Conservation (phyloP, 2,329 filamentous ascomycete species). For the Tolypocladium ophioglossoides region DNA sequence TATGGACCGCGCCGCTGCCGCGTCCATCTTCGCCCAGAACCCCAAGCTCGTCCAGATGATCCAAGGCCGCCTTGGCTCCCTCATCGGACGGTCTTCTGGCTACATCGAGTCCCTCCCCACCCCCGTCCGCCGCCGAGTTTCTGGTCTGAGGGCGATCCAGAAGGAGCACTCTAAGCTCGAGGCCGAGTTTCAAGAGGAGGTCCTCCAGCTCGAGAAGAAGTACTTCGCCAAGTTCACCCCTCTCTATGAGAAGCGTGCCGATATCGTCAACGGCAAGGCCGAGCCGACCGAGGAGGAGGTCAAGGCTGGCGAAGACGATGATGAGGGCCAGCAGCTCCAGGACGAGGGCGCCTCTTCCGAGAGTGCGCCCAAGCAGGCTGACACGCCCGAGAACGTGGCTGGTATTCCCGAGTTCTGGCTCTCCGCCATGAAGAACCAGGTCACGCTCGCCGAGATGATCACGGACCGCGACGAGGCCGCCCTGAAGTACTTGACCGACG, state of each 20-base stretch:
- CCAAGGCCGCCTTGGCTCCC: conserved; percentile 85
- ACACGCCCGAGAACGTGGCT: conserved; percentile 45
- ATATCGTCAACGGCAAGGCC: conserved; percentile 76
- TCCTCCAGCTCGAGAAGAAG: conserved; percentile 97
- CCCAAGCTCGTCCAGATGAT: conserved; percentile 94
- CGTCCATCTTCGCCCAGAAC: conserved; percentile 91
- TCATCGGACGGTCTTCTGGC: conserved; percentile 90
- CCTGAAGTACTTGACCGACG: conserved; percentile 79
- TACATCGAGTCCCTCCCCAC: conserved; percentile 94
- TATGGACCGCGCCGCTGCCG: conserved; percentile 74
- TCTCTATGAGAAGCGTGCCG: conserved; percentile 87
- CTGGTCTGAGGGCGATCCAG: conserved; percentile 94
- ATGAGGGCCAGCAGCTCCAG: conserved; percentile 63
- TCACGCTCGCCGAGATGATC: conserved; percentile 95
- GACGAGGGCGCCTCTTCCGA: conserved; percentile 48
- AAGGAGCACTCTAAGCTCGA: conserved; percentile 98
- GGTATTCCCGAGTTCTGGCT: conserved; percentile 99
- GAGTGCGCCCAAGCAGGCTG: conserved; percentile 44
- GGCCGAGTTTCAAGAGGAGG: conserved; percentile 96
- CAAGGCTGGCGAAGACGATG: conserved; percentile 71
- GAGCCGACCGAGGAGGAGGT: conserved; percentile 87
- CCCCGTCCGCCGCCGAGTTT: conserved; percentile 83
- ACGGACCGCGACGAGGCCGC: conserved; percentile 94
- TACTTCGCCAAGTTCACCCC: conserved; percentile 99
- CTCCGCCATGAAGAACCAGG: conserved; percentile 99